phyloP scores from a whole-genome alignment of 2,329 filamentous ascomycete species.

The Nothophoma quercina region DNA sequence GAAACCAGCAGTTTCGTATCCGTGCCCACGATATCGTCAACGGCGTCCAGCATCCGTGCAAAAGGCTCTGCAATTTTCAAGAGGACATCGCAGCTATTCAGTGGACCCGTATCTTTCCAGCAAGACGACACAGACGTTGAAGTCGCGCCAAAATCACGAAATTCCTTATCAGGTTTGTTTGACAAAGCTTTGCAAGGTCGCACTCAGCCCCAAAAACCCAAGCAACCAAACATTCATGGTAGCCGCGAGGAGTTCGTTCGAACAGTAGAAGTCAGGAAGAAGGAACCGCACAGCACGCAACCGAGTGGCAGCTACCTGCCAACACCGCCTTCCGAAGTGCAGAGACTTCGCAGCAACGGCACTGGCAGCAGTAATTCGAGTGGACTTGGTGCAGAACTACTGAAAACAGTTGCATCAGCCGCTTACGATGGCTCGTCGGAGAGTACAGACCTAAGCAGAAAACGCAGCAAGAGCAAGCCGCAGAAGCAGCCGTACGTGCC shows the following conservation, averaged over 20 bases:
- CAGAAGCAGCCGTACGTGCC: slow-evolving; percentile 21
- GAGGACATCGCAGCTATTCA: slow-evolving; percentile 19
- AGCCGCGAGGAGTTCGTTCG: slow-evolving; percentile 23
- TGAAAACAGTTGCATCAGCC: neutral
- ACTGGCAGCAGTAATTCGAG: slow-evolving; percentile 15
- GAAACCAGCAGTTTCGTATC: slow-evolving; percentile 13
- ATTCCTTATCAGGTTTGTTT: slow-evolving; percentile 16
- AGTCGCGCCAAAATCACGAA: slow-evolving; percentile 8
- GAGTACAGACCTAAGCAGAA: slow-evolving; percentile 15
- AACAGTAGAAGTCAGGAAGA: slow-evolving; percentile 20
- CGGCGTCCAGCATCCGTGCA: slow-evolving; percentile 10
- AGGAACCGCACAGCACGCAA: slow-evolving; percentile 5
- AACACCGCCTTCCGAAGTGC: slow-evolving; percentile 31
- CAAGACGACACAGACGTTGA: slow-evolving; percentile 20
- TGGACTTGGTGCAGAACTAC: neutral
- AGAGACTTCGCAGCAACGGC: slow-evolving; percentile 20
- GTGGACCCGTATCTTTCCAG: slow-evolving; percentile 29
- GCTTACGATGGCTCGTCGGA: slow-evolving; percentile 12
- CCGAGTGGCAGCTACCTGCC: slow-evolving; percentile 24
- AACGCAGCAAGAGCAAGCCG: slow-evolving; percentile 15
- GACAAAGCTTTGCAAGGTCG: slow-evolving; percentile 25
- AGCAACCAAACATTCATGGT: slow-evolving; percentile 17
- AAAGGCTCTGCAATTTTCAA: slow-evolving; percentile 16
- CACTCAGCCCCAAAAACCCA: slow-evolving; percentile 8
- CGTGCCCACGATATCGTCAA: slow-evolving; percentile 14